A percentile compares a stretch with the other conserved stretches of the same genome.
Evolutionary conservation across 768 basidiomycete genomes (phyloP).

Genomic region (Leccinellum rugosiceps): DNA sequence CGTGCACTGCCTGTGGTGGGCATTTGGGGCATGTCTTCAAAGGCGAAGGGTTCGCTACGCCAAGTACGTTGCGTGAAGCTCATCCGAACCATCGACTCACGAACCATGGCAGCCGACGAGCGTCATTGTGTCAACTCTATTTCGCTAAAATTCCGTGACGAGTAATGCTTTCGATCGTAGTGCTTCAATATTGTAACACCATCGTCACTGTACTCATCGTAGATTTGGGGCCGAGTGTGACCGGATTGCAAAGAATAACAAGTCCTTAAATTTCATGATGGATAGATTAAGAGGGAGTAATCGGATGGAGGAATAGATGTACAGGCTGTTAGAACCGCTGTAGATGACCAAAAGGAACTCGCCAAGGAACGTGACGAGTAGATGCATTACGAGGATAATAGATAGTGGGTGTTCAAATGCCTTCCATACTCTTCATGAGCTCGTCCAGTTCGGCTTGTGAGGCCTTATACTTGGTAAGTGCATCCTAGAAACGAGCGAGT

Average conservation of each 20-base stretch:
- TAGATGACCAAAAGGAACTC: slow-evolving; percentile 14
- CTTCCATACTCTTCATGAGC: slow-evolving; percentile 72
- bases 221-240: neutral
- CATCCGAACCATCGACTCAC: neutral
- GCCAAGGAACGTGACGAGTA: slow-evolving; percentile 1
- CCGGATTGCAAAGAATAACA: neutral
- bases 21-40: slow-evolving; percentile 96
- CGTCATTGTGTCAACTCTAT: slow-evolving; percentile 90
- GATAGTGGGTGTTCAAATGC: slow-evolving; percentile 41
- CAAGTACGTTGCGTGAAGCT: slow-evolving; percentile 48
- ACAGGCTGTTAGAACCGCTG: slow-evolving; percentile 18
- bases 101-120: slow-evolving; percentile 56
- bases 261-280: slow-evolving; percentile 12
- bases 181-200: neutral
- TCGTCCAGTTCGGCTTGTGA: slow-evolving; percentile 84
- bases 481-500: slow-evolving; percentile 50
- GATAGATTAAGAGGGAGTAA: slow-evolving; percentile 23
- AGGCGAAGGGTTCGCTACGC: slow-evolving; percentile 79
- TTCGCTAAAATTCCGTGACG: slow-evolving; percentile 69
- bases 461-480: slow-evolving; percentile 61
- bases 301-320: slow-evolving; percentile 17
- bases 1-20: slow-evolving; percentile 86
- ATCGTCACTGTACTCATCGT: neutral
- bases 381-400: slow-evolving; percentile 2
- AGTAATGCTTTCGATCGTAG: slow-evolving; percentile 2